Percentiles rank a stretch among this genome's conserved stretches.
Conservation (phyloP, 2,329 filamentous ascomycete species). For the Microsporum audouinii region DNA sequence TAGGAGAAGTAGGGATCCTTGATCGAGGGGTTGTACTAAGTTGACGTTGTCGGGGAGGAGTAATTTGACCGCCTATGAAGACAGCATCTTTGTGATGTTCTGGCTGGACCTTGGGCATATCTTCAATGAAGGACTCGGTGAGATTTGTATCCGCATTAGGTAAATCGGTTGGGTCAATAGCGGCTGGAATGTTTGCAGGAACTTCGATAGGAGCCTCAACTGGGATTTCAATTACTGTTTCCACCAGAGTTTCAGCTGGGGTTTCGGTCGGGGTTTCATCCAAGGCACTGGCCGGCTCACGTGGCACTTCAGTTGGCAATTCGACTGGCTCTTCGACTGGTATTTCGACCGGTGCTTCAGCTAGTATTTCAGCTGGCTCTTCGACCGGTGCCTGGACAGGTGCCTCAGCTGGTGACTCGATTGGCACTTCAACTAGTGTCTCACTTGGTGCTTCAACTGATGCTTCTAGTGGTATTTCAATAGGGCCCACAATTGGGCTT, state of each 20-base stretch:
- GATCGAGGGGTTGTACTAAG: constrained; percentile 19
- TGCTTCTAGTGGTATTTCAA: background rate
- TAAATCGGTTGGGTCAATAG: background rate
- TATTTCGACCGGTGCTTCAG: background rate
- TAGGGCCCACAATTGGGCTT: background rate
- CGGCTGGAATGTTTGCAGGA: background rate
- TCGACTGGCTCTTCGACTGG: background rate
- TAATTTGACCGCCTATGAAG: background rate
- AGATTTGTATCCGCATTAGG: background rate
- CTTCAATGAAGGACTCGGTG: background rate
- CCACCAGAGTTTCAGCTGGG: background rate
- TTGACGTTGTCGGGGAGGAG: constrained; percentile 7
- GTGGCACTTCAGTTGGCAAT: background rate
- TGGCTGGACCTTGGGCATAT: background rate
- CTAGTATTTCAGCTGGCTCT: background rate
- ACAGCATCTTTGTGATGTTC: background rate
- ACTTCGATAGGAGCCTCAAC: background rate
- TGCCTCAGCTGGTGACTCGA: background rate
- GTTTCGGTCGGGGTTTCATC: background rate
- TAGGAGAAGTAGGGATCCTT: background rate
- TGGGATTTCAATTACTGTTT: background rate
- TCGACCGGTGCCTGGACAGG: background rate
- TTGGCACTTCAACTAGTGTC: background rate
- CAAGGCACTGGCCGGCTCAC: background rate
- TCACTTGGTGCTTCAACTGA: too few relatives aligned